phyloP scores from a whole-genome alignment of 108 stramenopile species.

The Cyclotella baltica region DNA sequence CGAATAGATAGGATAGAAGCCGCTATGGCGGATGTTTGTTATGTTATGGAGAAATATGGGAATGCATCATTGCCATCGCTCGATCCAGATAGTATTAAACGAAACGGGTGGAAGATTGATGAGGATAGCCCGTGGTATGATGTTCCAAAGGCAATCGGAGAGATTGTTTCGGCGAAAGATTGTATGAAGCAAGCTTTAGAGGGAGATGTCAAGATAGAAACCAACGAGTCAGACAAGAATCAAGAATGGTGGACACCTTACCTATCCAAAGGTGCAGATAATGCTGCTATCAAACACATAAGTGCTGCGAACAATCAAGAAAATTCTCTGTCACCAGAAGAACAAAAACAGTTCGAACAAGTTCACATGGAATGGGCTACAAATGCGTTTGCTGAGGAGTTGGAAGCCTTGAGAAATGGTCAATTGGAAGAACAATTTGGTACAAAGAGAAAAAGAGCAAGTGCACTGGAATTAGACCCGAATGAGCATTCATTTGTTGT shows the following conservation, averaged over 20 bases:
- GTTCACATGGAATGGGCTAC: slow-evolving; percentile 50
- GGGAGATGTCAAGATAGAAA: background rate
- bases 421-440: slow-evolving; percentile 23
- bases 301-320: background rate
- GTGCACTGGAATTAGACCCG: slow-evolving; percentile 35
- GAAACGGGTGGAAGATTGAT: slow-evolving; percentile 27
- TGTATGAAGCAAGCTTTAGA: slow-evolving; percentile 28
- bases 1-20: slow-evolving; percentile 17
- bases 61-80: slow-evolving; percentile 28
- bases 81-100: slow-evolving; percentile 13
- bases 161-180: slow-evolving; percentile 33
- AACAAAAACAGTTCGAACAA: slow-evolving; percentile 33
- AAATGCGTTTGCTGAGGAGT: slow-evolving; percentile 43
- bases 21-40: slow-evolving; percentile 14
- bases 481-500: slow-evolving; percentile 44
- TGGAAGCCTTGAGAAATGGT: slow-evolving; percentile 48
- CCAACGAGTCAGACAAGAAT: background rate
- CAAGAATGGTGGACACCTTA: slow-evolving; percentile 13
- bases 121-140: slow-evolving; percentile 31
- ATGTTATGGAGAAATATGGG: slow-evolving; percentile 39
- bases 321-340: slow-evolving; percentile 16
- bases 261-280: background rate
- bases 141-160: slow-evolving; percentile 21
- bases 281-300: background rate
- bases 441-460: background rate